Percentiles rank a stretch among this genome's conserved stretches.
Evolutionary conservation across 108 stramenopile genomes (phyloP).

Genomic region (Phaeodactylum tricornutum): DNA sequence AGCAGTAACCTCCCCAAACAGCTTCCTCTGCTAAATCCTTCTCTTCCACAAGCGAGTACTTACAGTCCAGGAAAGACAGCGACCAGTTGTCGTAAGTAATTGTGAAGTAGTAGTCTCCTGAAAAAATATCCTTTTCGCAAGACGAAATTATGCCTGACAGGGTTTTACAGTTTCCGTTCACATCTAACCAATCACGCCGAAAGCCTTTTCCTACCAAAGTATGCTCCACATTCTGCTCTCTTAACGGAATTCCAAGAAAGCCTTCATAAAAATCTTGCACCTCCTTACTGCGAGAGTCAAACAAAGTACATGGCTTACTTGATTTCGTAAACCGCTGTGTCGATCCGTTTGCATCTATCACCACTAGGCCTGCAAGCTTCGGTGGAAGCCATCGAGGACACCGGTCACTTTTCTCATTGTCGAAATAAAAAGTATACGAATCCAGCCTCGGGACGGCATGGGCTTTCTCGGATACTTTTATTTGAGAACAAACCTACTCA

Average conservation of each 20-base stretch:
- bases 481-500: background rate
- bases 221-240: background rate
- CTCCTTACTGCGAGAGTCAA: background rate
- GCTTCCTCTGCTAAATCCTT: background rate
- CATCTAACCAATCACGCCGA: background rate
- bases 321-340: background rate
- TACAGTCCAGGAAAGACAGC: background rate
- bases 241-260: background rate
- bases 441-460: background rate
- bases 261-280: background rate
- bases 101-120: background rate
- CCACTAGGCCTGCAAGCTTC: background rate
- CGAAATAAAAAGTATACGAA: background rate
- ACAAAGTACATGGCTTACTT: background rate
- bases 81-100: background rate
- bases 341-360: background rate
- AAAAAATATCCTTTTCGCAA: background rate
- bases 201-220: constrained; percentile 1
- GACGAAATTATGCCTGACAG: background rate
- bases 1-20: background rate
- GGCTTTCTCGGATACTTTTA: background rate
- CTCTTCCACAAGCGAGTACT: background rate
- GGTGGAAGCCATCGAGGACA: background rate
- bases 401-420: background rate
- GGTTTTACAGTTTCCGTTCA: background rate